Percentiles rank a stretch among this genome's conserved stretches.
Evolutionary conservation across 2,329 filamentous ascomycete genomes (phyloP).

Genomic region (Fusarium proliferatum): DNA sequence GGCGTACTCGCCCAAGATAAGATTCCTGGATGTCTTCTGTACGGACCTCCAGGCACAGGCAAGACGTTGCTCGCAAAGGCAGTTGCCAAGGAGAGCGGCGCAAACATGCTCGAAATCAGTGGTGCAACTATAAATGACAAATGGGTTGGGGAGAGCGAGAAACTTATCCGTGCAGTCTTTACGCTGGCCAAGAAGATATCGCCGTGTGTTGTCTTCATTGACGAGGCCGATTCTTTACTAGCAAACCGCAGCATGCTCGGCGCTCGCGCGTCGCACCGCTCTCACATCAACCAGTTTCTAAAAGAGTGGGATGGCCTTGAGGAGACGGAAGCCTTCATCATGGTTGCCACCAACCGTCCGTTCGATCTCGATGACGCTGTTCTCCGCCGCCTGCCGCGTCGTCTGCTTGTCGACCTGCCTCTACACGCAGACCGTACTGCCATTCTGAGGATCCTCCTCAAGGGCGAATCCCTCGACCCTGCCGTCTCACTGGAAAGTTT

Average conservation of each 20-base stretch:
- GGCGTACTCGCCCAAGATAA: slow-evolving; percentile 91
- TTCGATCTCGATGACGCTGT: slow-evolving; percentile 94
- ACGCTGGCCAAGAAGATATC: slow-evolving; percentile 89
- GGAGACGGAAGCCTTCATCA: slow-evolving; percentile 89
- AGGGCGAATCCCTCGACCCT: slow-evolving; percentile 71
- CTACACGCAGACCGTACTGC: slow-evolving; percentile 72
- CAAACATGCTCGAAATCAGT: slow-evolving; percentile 85
- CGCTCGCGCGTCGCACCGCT: slow-evolving; percentile 78
- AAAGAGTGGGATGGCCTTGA: slow-evolving; percentile 95
- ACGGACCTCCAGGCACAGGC: slow-evolving; percentile 86
- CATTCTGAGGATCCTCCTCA: slow-evolving; percentile 78
- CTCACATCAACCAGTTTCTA: slow-evolving; percentile 96
- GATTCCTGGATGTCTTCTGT: slow-evolving; percentile 88
- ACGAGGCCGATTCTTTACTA: slow-evolving; percentile 94
- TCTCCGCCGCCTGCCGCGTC: slow-evolving; percentile 77
- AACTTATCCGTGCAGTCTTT: slow-evolving; percentile 94
- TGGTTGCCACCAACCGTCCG: slow-evolving; percentile 96
- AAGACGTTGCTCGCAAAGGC: slow-evolving; percentile 78
- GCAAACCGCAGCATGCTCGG: slow-evolving; percentile 76
- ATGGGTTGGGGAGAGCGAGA: slow-evolving; percentile 95
- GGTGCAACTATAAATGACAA: slow-evolving; percentile 95
- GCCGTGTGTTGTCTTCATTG: slow-evolving; percentile 94
- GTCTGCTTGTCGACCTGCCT: slow-evolving; percentile 79
- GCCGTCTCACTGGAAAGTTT: slow-evolving; percentile 71
- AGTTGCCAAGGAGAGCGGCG: slow-evolving; percentile 74